Base-by-base conservation (phyloP, 2,329 filamentous ascomycete species). In the Chaetomiaceae sp. region DNA sequence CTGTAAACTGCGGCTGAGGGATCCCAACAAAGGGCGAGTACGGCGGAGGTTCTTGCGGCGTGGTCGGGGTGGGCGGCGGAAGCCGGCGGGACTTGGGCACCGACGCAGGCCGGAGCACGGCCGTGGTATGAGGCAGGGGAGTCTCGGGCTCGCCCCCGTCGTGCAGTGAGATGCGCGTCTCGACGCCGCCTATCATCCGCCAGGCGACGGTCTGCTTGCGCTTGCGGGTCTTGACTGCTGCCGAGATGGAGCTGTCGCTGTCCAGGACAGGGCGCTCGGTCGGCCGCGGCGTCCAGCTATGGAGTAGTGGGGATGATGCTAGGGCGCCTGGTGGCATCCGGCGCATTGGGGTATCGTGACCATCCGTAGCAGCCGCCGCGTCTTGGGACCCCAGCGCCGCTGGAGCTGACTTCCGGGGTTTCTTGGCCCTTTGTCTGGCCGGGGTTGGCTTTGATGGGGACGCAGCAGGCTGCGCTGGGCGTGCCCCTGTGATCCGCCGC, bases 161-260 rank as follows among this genome's bases (percentile, higher is more conserved):
- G 33, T 57, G 42, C 29, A 64, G 36, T 3, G 57, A 40, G 27
- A 63, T 56, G 3, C 44, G 56, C 5, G 59, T 63, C 48, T 67
- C 66, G 6, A 63, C 71, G 8, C 73, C 74, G 22, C 72, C 66
- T 48, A 76, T 72, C 59, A 66, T 70, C 61, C 78, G 79, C 63
- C 63, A 64, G 4, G 55, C 52, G 20, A 61, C 53, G 3, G 57
- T 51, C 14, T 72, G 71, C 62, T 75, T 79, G 54, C 77, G 70
- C 36, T 71, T 67, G 20, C 76, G 71, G 9, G 68, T 67, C 62
- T 81, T 81, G 54, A 81, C 77, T 1, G 76, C 74, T 8, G 72
- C 70, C 4, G 75, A 65, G n/a, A 81, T 81, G 3, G 79, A 79
- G 54, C 60, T 46, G 38, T 46, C 58, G 36, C 54, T 43, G 19